A percentile compares a stretch with the other conserved stretches of the same genome.
Conservation (phyloP, 305 asterid genomes). For the Andrographis paniculata region DNA sequence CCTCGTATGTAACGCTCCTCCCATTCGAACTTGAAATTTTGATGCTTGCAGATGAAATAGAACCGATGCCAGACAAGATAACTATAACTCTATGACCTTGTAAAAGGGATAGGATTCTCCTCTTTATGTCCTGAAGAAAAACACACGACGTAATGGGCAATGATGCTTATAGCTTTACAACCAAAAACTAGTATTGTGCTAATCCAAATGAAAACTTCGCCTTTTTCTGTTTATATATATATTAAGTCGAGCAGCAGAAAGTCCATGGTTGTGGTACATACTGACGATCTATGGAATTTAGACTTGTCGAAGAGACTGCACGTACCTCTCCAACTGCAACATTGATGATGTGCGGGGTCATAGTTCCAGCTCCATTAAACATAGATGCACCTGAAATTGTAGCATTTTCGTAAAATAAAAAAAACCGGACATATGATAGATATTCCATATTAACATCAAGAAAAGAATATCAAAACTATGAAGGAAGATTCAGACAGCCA, state of each 20-base stretch:
- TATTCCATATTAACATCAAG: too few relatives aligned
- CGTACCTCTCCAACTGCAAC: slow-evolving; percentile 69
- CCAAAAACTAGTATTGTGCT: too few relatives aligned
- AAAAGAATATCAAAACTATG: neutral
- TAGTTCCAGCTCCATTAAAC: slow-evolving; percentile 50
- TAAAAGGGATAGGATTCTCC: slow-evolving; percentile 54
- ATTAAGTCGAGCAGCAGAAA: too few relatives aligned
- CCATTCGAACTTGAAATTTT: slow-evolving; percentile 53
- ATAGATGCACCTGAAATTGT: slow-evolving; percentile 66
- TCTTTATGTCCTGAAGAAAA: slow-evolving; percentile 55
- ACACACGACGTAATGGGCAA: too few relatives aligned
- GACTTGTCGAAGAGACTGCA: slow-evolving; percentile 9
- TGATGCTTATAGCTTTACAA: too few relatives aligned
- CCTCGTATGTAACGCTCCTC: slow-evolving; percentile 79
- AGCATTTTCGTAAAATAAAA: too few relatives aligned
- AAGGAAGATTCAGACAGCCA: slow-evolving; percentile 3
- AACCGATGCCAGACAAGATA: slow-evolving; percentile 65
- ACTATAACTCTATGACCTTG: slow-evolving; percentile 66
- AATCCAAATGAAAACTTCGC: too few relatives aligned
- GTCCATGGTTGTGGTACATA: slow-evolving; percentile 1
- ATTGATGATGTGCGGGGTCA: slow-evolving; percentile 64
- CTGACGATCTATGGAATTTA: neutral
- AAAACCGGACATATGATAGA: too few relatives aligned
- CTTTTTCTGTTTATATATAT: too few relatives aligned
- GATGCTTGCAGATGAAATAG: slow-evolving; percentile 57